Evolutionary conservation across 2,329 filamentous ascomycete genomes (phyloP).

Genomic region (Arthrobotrys iridis): DNA sequence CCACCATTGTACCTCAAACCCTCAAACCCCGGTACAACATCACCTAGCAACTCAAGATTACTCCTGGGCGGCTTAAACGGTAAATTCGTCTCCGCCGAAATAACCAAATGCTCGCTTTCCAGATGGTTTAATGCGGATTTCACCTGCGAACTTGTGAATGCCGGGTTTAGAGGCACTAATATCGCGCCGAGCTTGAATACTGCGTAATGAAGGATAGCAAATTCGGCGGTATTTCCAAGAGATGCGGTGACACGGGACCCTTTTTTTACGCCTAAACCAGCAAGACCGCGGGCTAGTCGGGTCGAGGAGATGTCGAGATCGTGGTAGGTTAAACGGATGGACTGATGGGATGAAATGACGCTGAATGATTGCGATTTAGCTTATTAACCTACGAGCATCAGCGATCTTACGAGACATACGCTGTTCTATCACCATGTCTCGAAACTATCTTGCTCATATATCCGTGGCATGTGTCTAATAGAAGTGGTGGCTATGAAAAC

Average conservation of each 20-base stretch:
- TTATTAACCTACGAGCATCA: background rate
- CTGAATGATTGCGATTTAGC: conserved; percentile 59
- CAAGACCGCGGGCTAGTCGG: conserved; percentile 75
- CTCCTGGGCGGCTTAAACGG: conserved; percentile 71
- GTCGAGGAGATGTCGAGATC: conserved; percentile 80
- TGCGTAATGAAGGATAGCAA: conserved; percentile 81
- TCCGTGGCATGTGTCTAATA: conserved; percentile 45
- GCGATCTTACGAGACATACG: conserved; percentile 38
- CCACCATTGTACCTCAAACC: conserved; percentile 28
- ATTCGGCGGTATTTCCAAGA: conserved; percentile 85
- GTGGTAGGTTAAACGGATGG: conserved; percentile 74
- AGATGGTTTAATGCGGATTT: conserved; percentile 81
- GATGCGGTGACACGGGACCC: conserved; percentile 87
- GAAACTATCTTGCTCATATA: conserved; percentile 44
- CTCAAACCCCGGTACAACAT: conserved; percentile 64
- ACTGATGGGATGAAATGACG: conserved; percentile 72
- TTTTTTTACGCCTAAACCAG: conserved; percentile 76
- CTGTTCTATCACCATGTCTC: conserved; percentile 45
- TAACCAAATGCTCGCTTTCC: conserved; percentile 76
- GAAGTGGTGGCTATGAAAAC: conserved; percentile 26
- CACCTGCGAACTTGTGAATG: conserved; percentile 83
- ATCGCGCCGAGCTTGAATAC: conserved; percentile 94
- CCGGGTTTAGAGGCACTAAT: conserved; percentile 90
- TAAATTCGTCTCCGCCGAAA: conserved; percentile 87
- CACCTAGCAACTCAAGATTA: conserved; percentile 45